phyloP scores from a whole-genome alignment of 805 yeast species.

The Wickerhamiella australiensis region DNA sequence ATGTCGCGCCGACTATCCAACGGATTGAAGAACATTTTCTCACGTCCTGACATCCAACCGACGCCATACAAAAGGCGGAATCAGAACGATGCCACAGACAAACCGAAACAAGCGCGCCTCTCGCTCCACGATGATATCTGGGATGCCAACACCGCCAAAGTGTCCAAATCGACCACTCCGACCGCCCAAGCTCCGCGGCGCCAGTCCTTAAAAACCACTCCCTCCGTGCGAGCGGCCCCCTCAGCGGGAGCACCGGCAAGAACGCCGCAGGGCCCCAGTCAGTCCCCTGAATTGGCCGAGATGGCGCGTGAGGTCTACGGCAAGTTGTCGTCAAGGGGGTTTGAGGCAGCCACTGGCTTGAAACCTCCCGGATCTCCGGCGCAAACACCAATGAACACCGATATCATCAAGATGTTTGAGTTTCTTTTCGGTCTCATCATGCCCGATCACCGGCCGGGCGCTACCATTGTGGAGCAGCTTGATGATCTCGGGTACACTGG shows the following conservation, averaged over 20 bases:
- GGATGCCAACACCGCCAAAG: neutral
- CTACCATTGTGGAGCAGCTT: neutral
- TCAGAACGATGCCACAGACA: neutral
- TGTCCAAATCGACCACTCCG: neutral
- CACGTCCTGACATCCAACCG: neutral
- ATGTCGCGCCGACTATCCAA: neutral
- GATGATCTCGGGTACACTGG: neutral
- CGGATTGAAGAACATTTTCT: neutral
- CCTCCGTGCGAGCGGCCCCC: no score
- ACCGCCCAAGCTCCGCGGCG: no score
- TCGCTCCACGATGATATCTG: neutral
- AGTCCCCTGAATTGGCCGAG: neutral
- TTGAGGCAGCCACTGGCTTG: neutral
- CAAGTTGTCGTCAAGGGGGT: neutral
- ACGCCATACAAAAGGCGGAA: neutral
- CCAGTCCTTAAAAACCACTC: neutral
- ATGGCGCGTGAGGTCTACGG: neutral
- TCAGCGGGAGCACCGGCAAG: neutral
- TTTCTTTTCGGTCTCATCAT: neutral
- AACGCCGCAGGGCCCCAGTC: neutral
- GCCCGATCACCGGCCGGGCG: neutral
- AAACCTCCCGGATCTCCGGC: neutral
- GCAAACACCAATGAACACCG: neutral
- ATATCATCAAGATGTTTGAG: neutral
- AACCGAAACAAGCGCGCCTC: neutral